A percentile compares a stretch with the other conserved stretches of the same genome.
Conservation (phyloP, 139 green algal genomes). For the Closterium sp. region DNA sequence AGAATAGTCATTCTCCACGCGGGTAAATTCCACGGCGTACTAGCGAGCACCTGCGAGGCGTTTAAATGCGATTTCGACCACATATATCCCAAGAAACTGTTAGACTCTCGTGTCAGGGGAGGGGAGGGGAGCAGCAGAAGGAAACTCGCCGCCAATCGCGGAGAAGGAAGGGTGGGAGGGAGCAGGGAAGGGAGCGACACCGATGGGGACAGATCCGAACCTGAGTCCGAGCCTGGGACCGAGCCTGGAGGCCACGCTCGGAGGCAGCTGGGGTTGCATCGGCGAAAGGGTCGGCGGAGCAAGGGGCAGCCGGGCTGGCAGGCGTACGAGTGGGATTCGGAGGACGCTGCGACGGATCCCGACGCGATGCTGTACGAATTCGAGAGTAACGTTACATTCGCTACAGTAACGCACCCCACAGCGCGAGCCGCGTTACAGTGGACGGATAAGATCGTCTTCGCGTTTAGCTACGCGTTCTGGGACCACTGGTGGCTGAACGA, state of each 20-base stretch:
- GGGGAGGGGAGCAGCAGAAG: background rate
- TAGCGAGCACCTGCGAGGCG: background rate
- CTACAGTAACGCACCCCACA: background rate
- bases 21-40: background rate
- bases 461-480: conserved; percentile 16
- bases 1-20: background rate
- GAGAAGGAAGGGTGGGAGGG: background rate
- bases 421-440: background rate
- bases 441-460: background rate
- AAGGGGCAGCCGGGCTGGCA: background rate
- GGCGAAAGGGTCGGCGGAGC: background rate
- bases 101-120: background rate
- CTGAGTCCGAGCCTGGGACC: background rate
- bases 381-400: background rate
- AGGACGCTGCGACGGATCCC: background rate
- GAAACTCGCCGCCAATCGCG: background rate
- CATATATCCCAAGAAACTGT: background rate
- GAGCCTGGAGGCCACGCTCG: background rate
- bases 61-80: conserved; percentile 7
- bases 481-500: conserved; percentile 8
- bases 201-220: background rate
- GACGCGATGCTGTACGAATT: background rate
- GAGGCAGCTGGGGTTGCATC: background rate
- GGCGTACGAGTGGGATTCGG: background rate
- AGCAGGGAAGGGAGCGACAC: background rate